Evolutionary conservation across 352 stramenopile species (phyloP).

Genomic region (Globisporangium spiculum): DNA sequence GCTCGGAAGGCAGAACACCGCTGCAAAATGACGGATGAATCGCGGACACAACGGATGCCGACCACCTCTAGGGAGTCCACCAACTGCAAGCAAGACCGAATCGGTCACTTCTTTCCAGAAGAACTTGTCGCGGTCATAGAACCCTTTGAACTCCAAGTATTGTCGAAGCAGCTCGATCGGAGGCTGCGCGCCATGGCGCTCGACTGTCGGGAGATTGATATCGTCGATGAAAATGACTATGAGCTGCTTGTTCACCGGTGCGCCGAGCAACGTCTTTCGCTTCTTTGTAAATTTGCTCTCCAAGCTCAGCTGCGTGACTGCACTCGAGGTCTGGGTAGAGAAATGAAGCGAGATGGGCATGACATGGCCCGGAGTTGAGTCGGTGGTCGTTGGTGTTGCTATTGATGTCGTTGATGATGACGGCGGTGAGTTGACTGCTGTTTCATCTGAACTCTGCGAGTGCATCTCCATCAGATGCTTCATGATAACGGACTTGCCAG

Average conservation of each 20-base stretch:
- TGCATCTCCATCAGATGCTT: slow-evolving; percentile 59
- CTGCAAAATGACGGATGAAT: slow-evolving; percentile 68
- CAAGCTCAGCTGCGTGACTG: slow-evolving; percentile 79
- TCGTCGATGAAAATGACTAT: slow-evolving; percentile 90
- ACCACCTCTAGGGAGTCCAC: slow-evolving; percentile 54
- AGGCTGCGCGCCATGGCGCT: slow-evolving; percentile 72
- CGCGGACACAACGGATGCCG: slow-evolving; percentile 53
- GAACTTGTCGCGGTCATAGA: slow-evolving; percentile 83
- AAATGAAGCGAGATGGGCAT: slow-evolving; percentile 74
- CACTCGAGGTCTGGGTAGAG: slow-evolving; percentile 83
- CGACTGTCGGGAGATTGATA: slow-evolving; percentile 86
- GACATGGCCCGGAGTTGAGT: slow-evolving; percentile 23
- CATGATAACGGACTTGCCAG: slow-evolving; percentile 86
- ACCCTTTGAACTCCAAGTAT: slow-evolving; percentile 60
- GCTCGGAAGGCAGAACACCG: slow-evolving; percentile 66
- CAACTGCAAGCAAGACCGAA: slow-evolving; percentile 61
- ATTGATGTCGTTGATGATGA: background rate
- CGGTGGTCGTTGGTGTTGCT: background rate
- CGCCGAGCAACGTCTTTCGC: slow-evolving; percentile 88
- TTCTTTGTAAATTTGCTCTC: slow-evolving; percentile 92
- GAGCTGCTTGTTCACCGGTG: slow-evolving; percentile 64
- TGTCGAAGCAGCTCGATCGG: slow-evolving; percentile 77
- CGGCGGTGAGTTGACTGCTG: background rate
- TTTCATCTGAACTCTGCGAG: background rate
- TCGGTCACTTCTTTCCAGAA: slow-evolving; percentile 81